phyloP scores from a whole-genome alignment of 169 alveolate species.

The Plasmodium chabaudi region DNA sequence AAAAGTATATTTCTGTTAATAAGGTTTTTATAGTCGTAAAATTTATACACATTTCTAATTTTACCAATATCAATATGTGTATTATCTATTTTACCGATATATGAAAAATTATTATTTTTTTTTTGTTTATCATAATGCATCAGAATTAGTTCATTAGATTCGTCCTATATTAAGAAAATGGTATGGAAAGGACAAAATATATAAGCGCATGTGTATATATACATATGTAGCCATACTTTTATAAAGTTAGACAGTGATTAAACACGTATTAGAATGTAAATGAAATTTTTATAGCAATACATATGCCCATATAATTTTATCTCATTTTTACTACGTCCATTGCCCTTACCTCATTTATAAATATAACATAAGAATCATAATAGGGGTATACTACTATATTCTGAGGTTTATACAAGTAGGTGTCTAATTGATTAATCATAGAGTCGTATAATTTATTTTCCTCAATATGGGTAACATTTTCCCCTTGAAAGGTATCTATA shows the following conservation, averaged over 20 bases:
- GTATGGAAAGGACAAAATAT: background rate
- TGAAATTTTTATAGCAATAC: background rate
- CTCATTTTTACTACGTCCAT: background rate
- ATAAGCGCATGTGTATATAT: background rate
- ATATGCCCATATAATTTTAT: background rate
- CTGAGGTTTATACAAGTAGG: slow-evolving; percentile 32
- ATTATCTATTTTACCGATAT: slow-evolving; percentile 51
- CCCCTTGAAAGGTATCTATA: slow-evolving; percentile 63
- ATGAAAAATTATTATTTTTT: slow-evolving; percentile 30
- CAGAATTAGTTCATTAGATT: slow-evolving; percentile 42
- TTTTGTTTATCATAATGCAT: slow-evolving; percentile 28
- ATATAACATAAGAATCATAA: slow-evolving; percentile 44
- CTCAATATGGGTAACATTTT: slow-evolving; percentile 21
- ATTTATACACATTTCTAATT: slow-evolving; percentile 38
- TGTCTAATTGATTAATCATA: slow-evolving; percentile 34
- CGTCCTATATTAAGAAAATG: slow-evolving; percentile 10
- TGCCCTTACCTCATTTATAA: slow-evolving; percentile 32
- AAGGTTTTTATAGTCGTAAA: slow-evolving; percentile 49
- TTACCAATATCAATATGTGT: slow-evolving; percentile 53
- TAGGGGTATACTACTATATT: slow-evolving; percentile 34
- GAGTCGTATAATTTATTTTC: slow-evolving; percentile 14
- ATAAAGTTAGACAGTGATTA: background rate
- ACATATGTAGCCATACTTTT: background rate
- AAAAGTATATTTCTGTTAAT: slow-evolving; percentile 54
- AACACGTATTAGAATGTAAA: background rate